phyloP scores from a whole-genome alignment of 2,329 filamentous ascomycete genomes.

The Fusarium verticillioides region DNA sequence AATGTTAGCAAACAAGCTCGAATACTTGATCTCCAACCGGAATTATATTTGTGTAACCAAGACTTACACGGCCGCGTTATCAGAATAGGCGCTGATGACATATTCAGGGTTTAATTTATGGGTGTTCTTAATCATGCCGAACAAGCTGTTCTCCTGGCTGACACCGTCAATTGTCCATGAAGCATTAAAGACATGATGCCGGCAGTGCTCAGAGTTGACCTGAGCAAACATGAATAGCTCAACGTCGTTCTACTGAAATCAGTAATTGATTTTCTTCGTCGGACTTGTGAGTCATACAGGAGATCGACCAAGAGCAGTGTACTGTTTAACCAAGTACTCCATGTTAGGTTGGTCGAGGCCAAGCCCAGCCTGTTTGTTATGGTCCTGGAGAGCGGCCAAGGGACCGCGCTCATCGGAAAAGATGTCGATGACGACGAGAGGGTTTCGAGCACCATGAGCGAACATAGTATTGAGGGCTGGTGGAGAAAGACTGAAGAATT shows the following conservation, averaged over 20 bases:
- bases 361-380: constrained; percentile 85
- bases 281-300: constrained; percentile 56
- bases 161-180: constrained; percentile 94
- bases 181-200: constrained; percentile 93
- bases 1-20: constrained; percentile 2
- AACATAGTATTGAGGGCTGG: constrained; percentile 84
- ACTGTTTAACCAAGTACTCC: constrained; percentile 84
- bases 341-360: constrained; percentile 91
- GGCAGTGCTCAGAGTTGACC: constrained; percentile 96
- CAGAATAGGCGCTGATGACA: constrained; percentile 96
- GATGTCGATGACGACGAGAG: constrained; percentile 81
- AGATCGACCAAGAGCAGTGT: constrained; percentile 61
- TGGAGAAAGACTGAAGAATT: constrained; percentile 74
- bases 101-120: constrained; percentile 83
- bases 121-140: constrained; percentile 96
- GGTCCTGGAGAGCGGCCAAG: constrained; percentile 78
- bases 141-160: constrained; percentile 81
- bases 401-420: constrained; percentile 73
- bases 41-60: constrained; percentile 14
- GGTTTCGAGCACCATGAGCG: constrained; percentile 69
- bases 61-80: constrained; percentile 87
- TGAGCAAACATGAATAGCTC: constrained; percentile 99
- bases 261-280: constrained; percentile 29
- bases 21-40: neutral
- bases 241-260: constrained; percentile 71